Evolutionary conservation across 2,329 filamentous ascomycete species (phyloP), one percentile per base, ranked within the genome.

Genomic region (Aspergillus sp.): DNA sequence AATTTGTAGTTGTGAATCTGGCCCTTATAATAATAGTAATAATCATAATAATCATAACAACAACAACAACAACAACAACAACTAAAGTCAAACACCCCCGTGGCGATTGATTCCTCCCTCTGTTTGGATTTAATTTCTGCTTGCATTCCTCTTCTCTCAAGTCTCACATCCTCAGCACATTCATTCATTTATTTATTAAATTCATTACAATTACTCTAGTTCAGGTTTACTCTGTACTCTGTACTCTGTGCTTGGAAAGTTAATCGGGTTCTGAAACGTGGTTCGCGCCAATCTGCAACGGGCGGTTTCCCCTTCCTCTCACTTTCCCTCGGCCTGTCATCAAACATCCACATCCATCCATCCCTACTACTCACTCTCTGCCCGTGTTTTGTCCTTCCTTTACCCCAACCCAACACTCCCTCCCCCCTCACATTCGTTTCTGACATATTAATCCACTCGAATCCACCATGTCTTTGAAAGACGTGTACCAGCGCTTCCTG

Each of bases 401-500:
- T 62, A 8, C 44, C 23, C 48, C 23, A 42, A 52, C 36, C 38
- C n/a, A 30, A 23, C 27, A 8, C 25, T 8, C 6, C 7, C 25
- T 27, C 39, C 51, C 51, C 42, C 57, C 48, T 42, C 27, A 60
- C 57, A 56, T 61, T 52, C 61, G 54, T 62, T 61, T 52, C 17
- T 19, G n/a, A 30, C 44, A 60, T 32, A 30, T 25, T 47, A 54
- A 54, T 50, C 30, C 27, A 42, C 15, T 21, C 50, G 17, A 32
- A 38, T 49, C 19, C 55, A 68, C 54, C 62, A 80, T 80, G 79
- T 75, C 76, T 64, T 74, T 80, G 67, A 75, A 73, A 68, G 71
- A 74, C 55, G 74, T 83, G 62, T 94, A 94, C 81, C 84, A 87
- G 81, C 85, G 86, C 79, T 93, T 92, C 75, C 82, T 93, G 58